A percentile compares a stretch with the other conserved stretches of the same genome.
phyloP scores from a whole-genome alignment of 352 stramenopile genomes.

The Thraustotheca clavata region DNA sequence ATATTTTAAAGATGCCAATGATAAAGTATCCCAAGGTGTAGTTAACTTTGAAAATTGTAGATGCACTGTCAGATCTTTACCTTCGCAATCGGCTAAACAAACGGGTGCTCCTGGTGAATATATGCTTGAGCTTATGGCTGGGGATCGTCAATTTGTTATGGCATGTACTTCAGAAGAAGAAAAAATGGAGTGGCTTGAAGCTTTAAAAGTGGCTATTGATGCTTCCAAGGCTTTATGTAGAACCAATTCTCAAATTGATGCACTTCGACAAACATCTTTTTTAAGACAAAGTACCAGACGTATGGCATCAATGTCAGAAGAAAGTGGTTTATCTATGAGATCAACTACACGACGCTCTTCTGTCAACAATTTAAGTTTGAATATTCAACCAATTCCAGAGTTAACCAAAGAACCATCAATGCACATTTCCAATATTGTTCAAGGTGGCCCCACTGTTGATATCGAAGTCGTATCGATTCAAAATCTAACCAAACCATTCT shows the following conservation, averaged over 20 bases:
- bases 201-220: slow-evolving; percentile 10
- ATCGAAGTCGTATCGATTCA: slow-evolving; percentile 10
- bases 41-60: slow-evolving; percentile 18
- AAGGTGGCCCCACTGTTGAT: background rate
- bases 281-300: background rate
- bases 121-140: slow-evolving; percentile 8
- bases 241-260: background rate
- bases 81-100: background rate
- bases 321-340: background rate
- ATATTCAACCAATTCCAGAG: background rate
- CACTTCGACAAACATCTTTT: background rate
- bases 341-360: background rate
- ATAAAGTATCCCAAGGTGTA: slow-evolving; percentile 5
- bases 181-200: slow-evolving; percentile 11
- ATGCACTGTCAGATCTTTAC: slow-evolving; percentile 10
- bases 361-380: background rate
- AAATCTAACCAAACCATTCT: slow-evolving; percentile 18
- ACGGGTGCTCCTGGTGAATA: slow-evolving; percentile 3
- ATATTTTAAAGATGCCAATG: slow-evolving; percentile 12
- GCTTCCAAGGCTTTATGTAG: slow-evolving; percentile 3
- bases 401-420: background rate
- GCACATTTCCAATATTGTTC: background rate
- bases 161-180: slow-evolving; percentile 11
- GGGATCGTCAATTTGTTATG: slow-evolving; percentile 12
- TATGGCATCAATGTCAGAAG: background rate